Evolutionary conservation across 345 rosid genomes (phyloP), one percentile per base, ranked within the genome.

Genomic region (Populus tremula): DNA sequence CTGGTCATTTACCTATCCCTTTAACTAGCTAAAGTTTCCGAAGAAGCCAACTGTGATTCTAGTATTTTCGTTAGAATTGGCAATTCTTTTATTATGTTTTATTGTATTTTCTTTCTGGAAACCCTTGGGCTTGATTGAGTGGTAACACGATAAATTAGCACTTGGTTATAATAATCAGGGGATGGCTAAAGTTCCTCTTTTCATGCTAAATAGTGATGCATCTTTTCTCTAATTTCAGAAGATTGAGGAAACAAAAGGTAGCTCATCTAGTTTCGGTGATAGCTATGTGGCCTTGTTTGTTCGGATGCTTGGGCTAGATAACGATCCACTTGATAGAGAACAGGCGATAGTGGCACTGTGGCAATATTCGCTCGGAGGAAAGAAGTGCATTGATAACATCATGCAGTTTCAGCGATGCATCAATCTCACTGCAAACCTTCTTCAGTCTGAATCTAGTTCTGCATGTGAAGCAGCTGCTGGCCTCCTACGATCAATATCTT

Each of bases 401-500:
- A 86, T 93, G 92, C 92, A 88, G 84, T 93, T 89, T 78, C 87
- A 83, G 69, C 97, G 97, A 23, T 93, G 97, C 84, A 45, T 91
- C 78, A 89, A 88, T 84, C 97, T 94, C 33, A 86, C 79, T 5
- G 82, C 91, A 25, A 88, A 83, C 84, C 94, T 94, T 87, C 95
- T 93, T 23, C 89, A 80, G 65, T 93, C 98, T 0, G 88, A 93
- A 56, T 85, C 92, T 6, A 86, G 75, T 73, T 80, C 88, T 66
- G 39, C 95, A 23, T 81, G 89, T 73, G 94, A 93, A 84, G 97
- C 94, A 80, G 97, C 98, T 78, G 95, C 97, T 1, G 98, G 98
- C 39, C 88, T 94, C 12, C 74, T 94, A 71, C 86, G 94, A 65
- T 85, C 92, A 27, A 82, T 94, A 61, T 86, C 97, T 73, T 90